Evolutionary conservation across 2,329 filamentous ascomycete species (phyloP), one percentile per base, ranked within the genome.

Genomic region (Geosmithia putterillii): DNA sequence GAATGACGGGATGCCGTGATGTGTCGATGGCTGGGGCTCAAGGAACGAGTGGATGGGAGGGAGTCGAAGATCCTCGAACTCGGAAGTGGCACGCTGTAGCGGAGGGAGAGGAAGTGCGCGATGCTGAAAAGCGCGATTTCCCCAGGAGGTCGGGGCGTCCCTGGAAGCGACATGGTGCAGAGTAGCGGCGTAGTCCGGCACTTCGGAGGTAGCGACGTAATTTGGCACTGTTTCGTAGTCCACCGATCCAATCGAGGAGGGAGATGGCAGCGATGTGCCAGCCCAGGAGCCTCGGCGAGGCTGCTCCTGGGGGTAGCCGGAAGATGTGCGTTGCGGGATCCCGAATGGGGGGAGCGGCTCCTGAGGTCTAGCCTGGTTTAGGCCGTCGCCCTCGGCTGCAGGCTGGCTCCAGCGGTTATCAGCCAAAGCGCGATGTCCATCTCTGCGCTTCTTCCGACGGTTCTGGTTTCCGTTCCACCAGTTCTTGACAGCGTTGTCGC

Each of bases 391-490:
- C 10, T 9, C 10, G 5, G 28, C 4, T 12, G 28, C 28, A 32
- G 10, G 10, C 5, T 6, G 28, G 15, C 15, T 9, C 28, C 21
- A 23, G 21, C 42, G 17, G 14, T 3, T 3, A 32, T 12, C 28
- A 32, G 10, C 3, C 28, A 32, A 12, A 12, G 28, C 10, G 15
- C 5, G 28, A 9, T 32, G 28, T 32, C 28, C 28, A 9, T 32
- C 28, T 12, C 42, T 25, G 10, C 21, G 18, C 22, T 34, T 38
- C 42, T 18, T 42, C 20, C 44, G 32, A 55, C 88, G 79, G 66
- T 95, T 95, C 73, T 89, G 84, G 58, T 83, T 86, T 41, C 89
- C 88, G 58, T 95, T 95, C 86, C 86, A 95, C 87, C 88, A 95
- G 63, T 95, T 95, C 76, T 95, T 95, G 49, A 95, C 86, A 22